Evolutionary conservation across 441 rosid species (phyloP).

Genomic region (Gossypium aridum): DNA sequence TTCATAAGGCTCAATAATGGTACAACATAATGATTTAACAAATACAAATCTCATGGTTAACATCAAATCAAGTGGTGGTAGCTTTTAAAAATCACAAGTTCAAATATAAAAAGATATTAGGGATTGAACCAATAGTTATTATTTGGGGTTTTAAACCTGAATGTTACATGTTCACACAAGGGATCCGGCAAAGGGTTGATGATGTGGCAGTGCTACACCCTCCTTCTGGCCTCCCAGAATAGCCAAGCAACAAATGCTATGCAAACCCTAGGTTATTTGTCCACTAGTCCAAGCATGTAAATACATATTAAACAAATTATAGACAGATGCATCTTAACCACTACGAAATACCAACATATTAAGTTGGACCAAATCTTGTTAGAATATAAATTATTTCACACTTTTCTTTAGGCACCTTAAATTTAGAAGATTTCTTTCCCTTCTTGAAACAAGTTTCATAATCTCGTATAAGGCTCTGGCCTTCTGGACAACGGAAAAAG

Average conservation of each 20-base stretch:
- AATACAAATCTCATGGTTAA: neutral
- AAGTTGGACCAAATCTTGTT: neutral
- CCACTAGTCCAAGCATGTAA: neutral
- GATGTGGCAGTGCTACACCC: neutral
- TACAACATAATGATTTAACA: neutral
- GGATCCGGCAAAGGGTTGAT: neutral
- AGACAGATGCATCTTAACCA: neutral
- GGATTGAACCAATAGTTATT: neutral
- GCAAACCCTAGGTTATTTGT: neutral
- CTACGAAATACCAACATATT: neutral
- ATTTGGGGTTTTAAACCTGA: neutral
- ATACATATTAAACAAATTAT: neutral
- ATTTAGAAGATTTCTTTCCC: slow-evolving; percentile 20
- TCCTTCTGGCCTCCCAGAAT: neutral
- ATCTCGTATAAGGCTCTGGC: slow-evolving; percentile 33
- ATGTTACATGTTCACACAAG: neutral
- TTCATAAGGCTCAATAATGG: neutral
- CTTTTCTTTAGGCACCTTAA: slow-evolving; percentile 23
- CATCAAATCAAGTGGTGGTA: neutral
- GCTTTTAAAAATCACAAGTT: neutral
- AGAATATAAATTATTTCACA: neutral
- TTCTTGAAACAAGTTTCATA: slow-evolving; percentile 33
- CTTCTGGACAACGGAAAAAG: slow-evolving; percentile 31
- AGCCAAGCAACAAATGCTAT: neutral
- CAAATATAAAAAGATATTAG: neutral